Percentiles rank a stretch among this genome's conserved stretches.
These are phyloP conservation scores for Ceriops decandra DNA, from an alignment of 345 rosid species.

Conservation along the genomic window DNA sequence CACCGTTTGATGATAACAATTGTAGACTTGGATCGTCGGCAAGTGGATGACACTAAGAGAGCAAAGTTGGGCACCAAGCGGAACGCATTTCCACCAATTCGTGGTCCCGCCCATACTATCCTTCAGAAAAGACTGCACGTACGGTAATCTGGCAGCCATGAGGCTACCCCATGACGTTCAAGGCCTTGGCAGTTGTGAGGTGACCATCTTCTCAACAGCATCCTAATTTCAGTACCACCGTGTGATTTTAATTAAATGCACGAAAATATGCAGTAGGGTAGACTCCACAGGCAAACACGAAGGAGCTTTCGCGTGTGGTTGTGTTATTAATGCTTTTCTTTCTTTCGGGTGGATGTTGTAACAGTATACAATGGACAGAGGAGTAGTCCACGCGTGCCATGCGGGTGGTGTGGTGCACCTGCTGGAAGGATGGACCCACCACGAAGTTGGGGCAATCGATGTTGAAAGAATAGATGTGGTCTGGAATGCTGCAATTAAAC, in stretches of 20 bases:
- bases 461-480: slow-evolving; percentile 83
- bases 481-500: slow-evolving; percentile 88
- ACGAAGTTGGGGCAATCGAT: slow-evolving; percentile 92
- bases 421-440: slow-evolving; percentile 86
- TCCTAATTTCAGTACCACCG: too few relatives aligned
- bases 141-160: slow-evolving; percentile 98
- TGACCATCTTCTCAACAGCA: slow-evolving; percentile 13
- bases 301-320: too few relatives aligned
- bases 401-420: slow-evolving; percentile 95
- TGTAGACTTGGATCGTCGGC: slow-evolving; percentile 95
- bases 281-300: too few relatives aligned
- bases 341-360: slow-evolving; percentile 7
- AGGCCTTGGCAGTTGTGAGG: slow-evolving; percentile 95
- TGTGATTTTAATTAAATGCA: too few relatives aligned
- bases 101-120: slow-evolving; percentile 85
- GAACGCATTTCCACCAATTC: slow-evolving; percentile 93
- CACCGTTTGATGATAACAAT: neutral
- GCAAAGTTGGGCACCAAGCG: slow-evolving; percentile 93
- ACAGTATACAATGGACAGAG: slow-evolving; percentile 96
- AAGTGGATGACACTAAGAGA: slow-evolving; percentile 90
- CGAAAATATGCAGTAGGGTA: too few relatives aligned
- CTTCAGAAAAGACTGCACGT: slow-evolving; percentile 79
- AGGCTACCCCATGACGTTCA: slow-evolving; percentile 74
- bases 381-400: slow-evolving; percentile 97
- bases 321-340: too few relatives aligned